Percentiles rank a stretch among this genome's conserved stretches.
These are phyloP conservation scores for Xylaria sp. DNA, from an alignment of 2,329 filamentous ascomycete species.

Conservation along the genomic window DNA sequence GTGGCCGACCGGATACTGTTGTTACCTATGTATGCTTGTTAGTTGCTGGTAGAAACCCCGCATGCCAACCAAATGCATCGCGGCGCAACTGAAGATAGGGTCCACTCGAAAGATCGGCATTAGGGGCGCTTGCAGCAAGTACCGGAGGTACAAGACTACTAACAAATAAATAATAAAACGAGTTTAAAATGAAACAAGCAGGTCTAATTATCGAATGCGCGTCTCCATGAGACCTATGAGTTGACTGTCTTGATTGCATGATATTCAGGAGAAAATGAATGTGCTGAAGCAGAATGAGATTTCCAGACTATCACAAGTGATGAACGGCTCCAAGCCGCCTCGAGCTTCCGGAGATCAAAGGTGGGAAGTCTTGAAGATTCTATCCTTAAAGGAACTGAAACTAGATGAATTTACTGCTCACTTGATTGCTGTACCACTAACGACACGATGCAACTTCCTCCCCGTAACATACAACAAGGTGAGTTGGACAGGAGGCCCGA, in stretches of 20 bases:
- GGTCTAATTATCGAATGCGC: background rate
- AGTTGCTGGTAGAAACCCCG: background rate
- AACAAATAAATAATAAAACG: background rate
- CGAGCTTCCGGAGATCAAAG: too few species aligned
- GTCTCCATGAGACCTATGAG: too few species aligned
- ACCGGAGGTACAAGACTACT: background rate
- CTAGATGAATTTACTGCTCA: too few species aligned
- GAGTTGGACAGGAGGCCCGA: background rate
- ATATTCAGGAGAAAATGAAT: too few species aligned
- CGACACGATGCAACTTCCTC: background rate
- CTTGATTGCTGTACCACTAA: too few species aligned
- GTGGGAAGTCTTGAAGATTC: too few species aligned
- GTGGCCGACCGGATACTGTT: background rate
- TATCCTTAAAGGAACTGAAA: too few species aligned
- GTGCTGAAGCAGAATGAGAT: too few species aligned
- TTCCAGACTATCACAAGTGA: too few species aligned
- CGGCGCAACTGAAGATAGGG: background rate
- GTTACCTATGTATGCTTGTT: background rate
- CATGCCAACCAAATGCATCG: background rate
- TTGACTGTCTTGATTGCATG: background rate
- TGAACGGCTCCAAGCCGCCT: too few species aligned
- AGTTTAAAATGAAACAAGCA: background rate
- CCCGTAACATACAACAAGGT: background rate
- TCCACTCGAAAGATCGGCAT: background rate
- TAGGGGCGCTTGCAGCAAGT: background rate